Evolutionary conservation across 305 asterid species (phyloP).

Genomic region (Withania somnifera): DNA sequence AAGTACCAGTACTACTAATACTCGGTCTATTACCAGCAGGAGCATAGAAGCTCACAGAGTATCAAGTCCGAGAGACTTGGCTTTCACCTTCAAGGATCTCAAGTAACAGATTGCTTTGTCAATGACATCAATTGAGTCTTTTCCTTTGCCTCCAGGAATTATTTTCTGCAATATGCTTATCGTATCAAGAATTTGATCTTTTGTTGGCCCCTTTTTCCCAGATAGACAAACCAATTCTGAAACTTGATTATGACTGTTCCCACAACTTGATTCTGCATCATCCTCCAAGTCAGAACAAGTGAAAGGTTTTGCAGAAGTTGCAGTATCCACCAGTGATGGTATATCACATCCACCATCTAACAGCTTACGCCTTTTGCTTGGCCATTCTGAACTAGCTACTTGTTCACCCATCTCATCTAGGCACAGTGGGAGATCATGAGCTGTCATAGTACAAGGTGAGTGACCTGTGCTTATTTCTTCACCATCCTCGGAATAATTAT

Average conservation of each 20-base stretch:
- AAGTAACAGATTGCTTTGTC: constrained; percentile 72
- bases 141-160: constrained; percentile 53
- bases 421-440: constrained; percentile 19
- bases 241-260: constrained; percentile 14
- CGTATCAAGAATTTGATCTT: constrained; percentile 40
- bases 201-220: constrained; percentile 41
- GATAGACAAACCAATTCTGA: constrained; percentile 14
- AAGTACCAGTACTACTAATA: background rate
- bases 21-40: background rate
- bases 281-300: constrained; percentile 30
- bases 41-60: constrained; percentile 17
- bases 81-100: constrained; percentile 57
- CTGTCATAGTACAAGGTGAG: constrained; percentile 74
- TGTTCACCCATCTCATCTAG: constrained; percentile 42
- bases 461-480: constrained; percentile 83
- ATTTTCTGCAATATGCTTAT: constrained; percentile 47
- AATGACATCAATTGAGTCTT: constrained; percentile 45
- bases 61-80: constrained; percentile 57
- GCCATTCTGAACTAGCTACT: constrained; percentile 41
- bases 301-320: constrained; percentile 20
- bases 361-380: constrained; percentile 47
- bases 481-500: constrained; percentile 47
- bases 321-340: constrained; percentile 7
- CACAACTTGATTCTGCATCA: constrained; percentile 64
- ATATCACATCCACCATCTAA: constrained; percentile 17